phyloP scores from a whole-genome alignment of 1,139 yeast genomes.

The Debaryomyces robertsiae region DNA sequence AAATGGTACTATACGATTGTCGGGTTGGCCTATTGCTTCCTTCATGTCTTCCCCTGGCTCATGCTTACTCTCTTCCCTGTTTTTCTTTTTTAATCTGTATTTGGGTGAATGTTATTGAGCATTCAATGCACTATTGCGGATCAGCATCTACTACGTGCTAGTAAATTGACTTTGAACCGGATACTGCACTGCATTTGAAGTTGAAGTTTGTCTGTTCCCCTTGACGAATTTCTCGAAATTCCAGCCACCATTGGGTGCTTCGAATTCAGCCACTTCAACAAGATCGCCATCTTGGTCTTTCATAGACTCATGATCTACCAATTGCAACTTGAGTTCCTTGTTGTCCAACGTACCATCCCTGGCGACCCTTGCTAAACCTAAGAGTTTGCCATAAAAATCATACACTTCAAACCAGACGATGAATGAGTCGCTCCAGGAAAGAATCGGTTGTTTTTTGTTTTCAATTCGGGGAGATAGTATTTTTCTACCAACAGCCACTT shows the following conservation, averaged over 20 bases:
- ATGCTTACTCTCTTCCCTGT: no score
- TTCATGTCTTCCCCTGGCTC: no score
- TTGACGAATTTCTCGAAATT: conserved; percentile 28
- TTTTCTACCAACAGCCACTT: conserved; percentile 27
- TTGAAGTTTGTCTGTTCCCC: background rate
- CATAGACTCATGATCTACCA: conserved; percentile 37
- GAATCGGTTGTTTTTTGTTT: conserved; percentile 16
- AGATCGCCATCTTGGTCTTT: conserved; percentile 35
- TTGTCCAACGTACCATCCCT: conserved; percentile 24
- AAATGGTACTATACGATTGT: background rate
- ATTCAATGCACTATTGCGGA: no score
- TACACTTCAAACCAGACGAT: conserved; percentile 42
- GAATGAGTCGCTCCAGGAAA: conserved; percentile 39
- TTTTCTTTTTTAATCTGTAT: no score
- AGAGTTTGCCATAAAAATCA: conserved; percentile 34
- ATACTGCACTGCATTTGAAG: no score
- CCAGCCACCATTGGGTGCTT: conserved; percentile 27
- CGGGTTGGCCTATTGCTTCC: conserved; percentile 4
- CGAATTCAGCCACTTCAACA: conserved; percentile 22
- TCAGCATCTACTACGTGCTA: conserved; percentile 7
- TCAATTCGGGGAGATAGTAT: conserved; percentile 30
- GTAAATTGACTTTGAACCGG: no score
- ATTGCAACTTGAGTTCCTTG: conserved; percentile 22
- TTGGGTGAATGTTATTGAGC: no score
- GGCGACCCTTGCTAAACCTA: conserved; percentile 26